A percentile compares a stretch with the other conserved stretches of the same genome.
Evolutionary conservation across 2,329 filamentous ascomycete species (phyloP).

Genomic region (Diaporthe capsici): DNA sequence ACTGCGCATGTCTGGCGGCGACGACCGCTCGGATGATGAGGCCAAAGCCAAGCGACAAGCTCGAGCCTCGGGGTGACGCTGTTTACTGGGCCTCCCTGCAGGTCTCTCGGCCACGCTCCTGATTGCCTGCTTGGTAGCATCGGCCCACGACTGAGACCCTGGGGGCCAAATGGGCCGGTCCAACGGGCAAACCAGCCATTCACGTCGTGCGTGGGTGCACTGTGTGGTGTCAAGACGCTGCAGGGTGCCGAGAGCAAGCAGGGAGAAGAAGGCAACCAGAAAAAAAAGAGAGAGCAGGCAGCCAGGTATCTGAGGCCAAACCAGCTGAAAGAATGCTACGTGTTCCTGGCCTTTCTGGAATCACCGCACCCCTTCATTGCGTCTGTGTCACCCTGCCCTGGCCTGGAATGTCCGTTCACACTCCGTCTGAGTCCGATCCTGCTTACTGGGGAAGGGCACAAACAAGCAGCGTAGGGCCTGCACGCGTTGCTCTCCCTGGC

Average conservation of each 20-base stretch:
- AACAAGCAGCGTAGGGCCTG: constrained; percentile 43
- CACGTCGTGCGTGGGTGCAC: neutral
- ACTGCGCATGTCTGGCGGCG: constrained; percentile 3
- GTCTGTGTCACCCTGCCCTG: neutral
- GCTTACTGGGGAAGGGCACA: constrained; percentile 17
- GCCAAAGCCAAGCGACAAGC: constrained; percentile 4
- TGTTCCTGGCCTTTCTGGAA: neutral
- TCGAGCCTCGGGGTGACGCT: neutral
- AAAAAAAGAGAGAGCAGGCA: neutral
- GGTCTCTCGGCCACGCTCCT: constrained; percentile 18
- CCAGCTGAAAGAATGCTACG: neutral
- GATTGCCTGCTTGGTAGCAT: constrained; percentile 25
- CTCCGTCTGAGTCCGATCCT: neutral
- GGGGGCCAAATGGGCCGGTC: constrained; percentile 1
- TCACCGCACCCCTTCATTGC: neutral
- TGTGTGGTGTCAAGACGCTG: neutral
- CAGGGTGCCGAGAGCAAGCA: constrained; percentile 23
- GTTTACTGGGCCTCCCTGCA: constrained; percentile 12
- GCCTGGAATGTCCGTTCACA: neutral
- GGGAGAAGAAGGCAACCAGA: constrained; percentile 23
- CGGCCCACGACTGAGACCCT: constrained; percentile 22
- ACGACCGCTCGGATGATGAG: neutral
- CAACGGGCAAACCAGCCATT: constrained; percentile 21
- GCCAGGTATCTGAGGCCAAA: constrained; percentile 16
- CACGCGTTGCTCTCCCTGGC: constrained; percentile 34